phyloP scores from a whole-genome alignment of 257 asterid species.

The Plectranthus barbatus region DNA sequence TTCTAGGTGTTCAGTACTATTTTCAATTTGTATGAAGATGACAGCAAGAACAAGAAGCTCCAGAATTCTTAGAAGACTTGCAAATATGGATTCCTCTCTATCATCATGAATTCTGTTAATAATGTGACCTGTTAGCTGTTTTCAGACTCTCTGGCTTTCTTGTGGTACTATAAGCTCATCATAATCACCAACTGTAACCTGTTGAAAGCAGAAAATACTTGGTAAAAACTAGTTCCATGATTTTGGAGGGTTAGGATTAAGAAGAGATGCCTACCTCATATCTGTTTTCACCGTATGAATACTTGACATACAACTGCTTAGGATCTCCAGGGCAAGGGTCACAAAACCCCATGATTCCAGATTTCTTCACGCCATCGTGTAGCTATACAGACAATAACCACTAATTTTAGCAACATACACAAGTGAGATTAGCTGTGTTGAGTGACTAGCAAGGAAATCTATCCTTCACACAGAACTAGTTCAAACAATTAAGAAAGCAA shows the following conservation, averaged over 20 bases:
- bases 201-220: constrained; percentile 15
- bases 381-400: constrained; percentile 43
- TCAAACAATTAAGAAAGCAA: neutral
- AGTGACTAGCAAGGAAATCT: neutral
- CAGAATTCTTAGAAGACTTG: no score
- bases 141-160: constrained; percentile 41
- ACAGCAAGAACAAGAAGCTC: no score
- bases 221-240: constrained; percentile 5
- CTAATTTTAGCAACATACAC: neutral
- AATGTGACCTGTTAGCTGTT: no score
- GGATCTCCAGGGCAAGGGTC: constrained; percentile 93
- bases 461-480: no score
- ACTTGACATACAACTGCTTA: constrained; percentile 69
- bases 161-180: constrained; percentile 68
- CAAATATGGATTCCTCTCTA: no score
- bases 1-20: no score
- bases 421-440: neutral
- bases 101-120: no score
- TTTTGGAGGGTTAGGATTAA: neutral
- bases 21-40: no score
- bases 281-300: constrained; percentile 39
- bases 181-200: constrained; percentile 74
- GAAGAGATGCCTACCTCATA: constrained; percentile 51
- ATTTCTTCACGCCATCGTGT: constrained; percentile 82
- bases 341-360: constrained; percentile 98